Percentiles rank a stretch among this genome's conserved stretches.
Evolutionary conservation across 169 alveolate species (phyloP).

Genomic region (Theileria parva): DNA sequence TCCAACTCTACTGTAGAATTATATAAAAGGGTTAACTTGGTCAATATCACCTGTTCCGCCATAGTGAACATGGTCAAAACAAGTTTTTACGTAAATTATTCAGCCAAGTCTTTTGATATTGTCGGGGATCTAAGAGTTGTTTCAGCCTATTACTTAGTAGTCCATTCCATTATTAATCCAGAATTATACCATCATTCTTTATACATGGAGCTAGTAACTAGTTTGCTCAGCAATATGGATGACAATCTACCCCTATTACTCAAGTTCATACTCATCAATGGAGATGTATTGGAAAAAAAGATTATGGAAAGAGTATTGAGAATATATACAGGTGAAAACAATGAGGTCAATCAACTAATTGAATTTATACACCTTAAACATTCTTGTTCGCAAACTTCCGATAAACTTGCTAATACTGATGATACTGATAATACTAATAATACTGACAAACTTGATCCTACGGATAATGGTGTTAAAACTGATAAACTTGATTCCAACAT

Average conservation of each 20-base stretch:
- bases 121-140: conserved; percentile 40
- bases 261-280: not conserved
- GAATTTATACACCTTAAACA: not conserved
- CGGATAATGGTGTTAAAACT: no score
- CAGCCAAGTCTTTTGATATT: conserved; percentile 48
- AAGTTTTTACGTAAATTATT: conserved; percentile 33
- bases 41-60: conserved; percentile 20
- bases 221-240: not conserved
- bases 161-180: conserved; percentile 11
- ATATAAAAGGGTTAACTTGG: conserved; percentile 45
- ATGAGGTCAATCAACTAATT: not conserved
- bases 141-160: conserved; percentile 27
- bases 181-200: not conserved
- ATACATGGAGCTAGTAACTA: not conserved
- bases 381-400: not conserved
- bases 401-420: not conserved
- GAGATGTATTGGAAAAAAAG: not conserved
- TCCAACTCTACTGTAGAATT: conserved; percentile 45
- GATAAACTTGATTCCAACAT: not conserved
- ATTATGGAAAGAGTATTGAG: not conserved
- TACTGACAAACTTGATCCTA: no score
- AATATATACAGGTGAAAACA: not conserved
- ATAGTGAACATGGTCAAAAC: conserved; percentile 20
- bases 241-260: conserved; percentile 3
- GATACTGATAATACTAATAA: not conserved